These are phyloP conservation scores for Clarireedia sp. DNA, from an alignment of 2,329 filamentous ascomycete species.

Conservation along the genomic window DNA sequence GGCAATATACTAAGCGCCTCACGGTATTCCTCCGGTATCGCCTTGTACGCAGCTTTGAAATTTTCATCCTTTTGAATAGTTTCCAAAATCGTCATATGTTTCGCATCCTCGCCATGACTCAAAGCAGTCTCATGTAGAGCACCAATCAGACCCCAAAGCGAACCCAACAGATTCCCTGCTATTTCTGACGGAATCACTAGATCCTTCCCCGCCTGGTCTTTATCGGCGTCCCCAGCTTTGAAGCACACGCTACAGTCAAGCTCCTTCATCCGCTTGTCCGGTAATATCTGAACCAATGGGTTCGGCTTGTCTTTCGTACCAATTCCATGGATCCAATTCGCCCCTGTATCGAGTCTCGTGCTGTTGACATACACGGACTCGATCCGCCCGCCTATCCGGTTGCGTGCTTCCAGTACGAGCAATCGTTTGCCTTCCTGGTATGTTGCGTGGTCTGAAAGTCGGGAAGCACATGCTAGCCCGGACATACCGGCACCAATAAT, in stretches of 20 bases:
- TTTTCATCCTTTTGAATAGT: neutral
- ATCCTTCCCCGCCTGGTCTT: neutral
- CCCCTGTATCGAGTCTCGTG: neutral
- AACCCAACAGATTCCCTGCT: neutral
- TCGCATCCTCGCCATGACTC: neutral
- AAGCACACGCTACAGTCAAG: neutral
- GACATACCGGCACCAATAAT: neutral
- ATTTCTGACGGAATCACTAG: neutral
- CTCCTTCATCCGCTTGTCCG: neutral
- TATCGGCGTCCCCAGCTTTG: neutral
- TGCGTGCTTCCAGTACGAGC: neutral
- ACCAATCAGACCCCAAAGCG: neutral
- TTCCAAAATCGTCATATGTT: neutral
- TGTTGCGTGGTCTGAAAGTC: neutral
- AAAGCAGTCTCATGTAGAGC: neutral
- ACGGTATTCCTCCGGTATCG: neutral
- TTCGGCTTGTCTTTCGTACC: neutral
- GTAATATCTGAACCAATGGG: neutral
- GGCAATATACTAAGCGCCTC: neutral
- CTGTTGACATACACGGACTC: neutral
- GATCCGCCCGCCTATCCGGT: neutral
- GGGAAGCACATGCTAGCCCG: neutral
- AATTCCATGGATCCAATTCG: neutral
- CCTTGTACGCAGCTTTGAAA: neutral
- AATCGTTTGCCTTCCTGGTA: neutral